These are phyloP conservation scores for Comarum palustre DNA, from an alignment of 306 rosid species.

Conservation along the genomic window DNA sequence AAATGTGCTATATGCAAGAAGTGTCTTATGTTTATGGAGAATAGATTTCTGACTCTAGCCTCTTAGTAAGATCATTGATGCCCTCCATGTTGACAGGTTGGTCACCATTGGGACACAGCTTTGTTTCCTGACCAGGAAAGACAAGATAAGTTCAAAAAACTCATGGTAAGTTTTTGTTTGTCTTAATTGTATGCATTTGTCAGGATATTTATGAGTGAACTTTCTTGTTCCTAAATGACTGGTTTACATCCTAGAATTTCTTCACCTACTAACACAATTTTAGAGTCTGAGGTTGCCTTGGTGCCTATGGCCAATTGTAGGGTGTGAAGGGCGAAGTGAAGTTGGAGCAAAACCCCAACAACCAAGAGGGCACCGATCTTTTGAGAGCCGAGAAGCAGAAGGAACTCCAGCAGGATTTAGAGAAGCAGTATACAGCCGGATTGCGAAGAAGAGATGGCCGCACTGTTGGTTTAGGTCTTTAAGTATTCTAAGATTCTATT, in stretches of 20 bases:
- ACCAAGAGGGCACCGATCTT: slow-evolving; percentile 39
- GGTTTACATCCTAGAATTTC: slow-evolving; percentile 36
- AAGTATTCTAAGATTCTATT: slow-evolving; percentile 22
- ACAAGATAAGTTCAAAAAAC: slow-evolving; percentile 96
- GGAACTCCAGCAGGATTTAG: slow-evolving; percentile 89
- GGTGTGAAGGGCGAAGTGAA: slow-evolving; percentile 82
- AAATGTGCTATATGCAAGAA: not conserved
- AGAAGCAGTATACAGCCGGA: slow-evolving; percentile 96
- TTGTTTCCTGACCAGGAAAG: slow-evolving; percentile 76
- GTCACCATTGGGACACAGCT: slow-evolving; percentile 78
- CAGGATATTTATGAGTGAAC: slow-evolving; percentile 14
- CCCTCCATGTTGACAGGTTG: slow-evolving; percentile 49
- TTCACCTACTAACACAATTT: slow-evolving; percentile 88
- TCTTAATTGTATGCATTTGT: not conserved
- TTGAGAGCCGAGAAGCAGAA: slow-evolving; percentile 72
- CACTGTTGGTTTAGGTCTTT: slow-evolving; percentile 94
- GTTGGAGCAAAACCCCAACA: slow-evolving; percentile 47
- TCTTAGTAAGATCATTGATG: slow-evolving; percentile 5
- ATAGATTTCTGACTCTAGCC: not conserved
- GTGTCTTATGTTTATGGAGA: not conserved
- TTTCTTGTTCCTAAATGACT: slow-evolving; percentile 42
- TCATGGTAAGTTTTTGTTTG: slow-evolving; percentile 70
- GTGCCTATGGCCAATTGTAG: slow-evolving; percentile 99
- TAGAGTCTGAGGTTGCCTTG: slow-evolving; percentile 98
- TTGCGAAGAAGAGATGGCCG: slow-evolving; percentile 98